Percentiles rank a stretch among this genome's conserved stretches.
Conservation (phyloP, 2,329 filamentous ascomycete species). For the Fonsecaea nubica region DNA sequence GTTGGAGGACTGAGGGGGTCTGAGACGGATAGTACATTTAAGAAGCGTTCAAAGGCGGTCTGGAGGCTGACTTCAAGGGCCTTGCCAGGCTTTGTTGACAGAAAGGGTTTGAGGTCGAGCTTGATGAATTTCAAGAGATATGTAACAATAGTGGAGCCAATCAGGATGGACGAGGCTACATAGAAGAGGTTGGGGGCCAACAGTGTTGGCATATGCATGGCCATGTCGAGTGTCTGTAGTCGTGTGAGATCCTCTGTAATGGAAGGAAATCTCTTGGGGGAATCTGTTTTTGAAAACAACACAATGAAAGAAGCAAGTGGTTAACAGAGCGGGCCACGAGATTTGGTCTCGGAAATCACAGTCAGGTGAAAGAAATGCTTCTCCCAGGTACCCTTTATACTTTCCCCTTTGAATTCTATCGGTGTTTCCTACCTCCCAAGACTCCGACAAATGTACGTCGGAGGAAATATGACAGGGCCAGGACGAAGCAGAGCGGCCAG, state of each 20-base stretch:
- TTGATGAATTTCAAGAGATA: slow-evolving; percentile 27
- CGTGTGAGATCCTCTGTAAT: not conserved
- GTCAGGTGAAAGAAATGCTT: not conserved
- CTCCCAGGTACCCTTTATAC: not conserved
- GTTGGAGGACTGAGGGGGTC: slow-evolving; percentile 24
- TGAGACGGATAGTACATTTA: slow-evolving; percentile 27
- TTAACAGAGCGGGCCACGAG: not conserved
- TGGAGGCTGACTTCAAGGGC: slow-evolving; percentile 2
- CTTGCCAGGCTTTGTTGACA: slow-evolving; percentile 27
- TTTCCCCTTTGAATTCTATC: not conserved
- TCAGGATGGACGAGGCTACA: slow-evolving; percentile 26
- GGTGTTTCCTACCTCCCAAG: not conserved
- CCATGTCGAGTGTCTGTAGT: slow-evolving; percentile 12
- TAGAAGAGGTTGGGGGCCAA: slow-evolving; percentile 24
- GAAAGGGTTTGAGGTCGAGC: slow-evolving; percentile 24
- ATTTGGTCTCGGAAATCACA: not conserved
- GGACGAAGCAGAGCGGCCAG: slow-evolving; percentile 6
- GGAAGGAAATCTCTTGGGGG: not conserved
- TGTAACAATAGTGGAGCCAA: slow-evolving; percentile 26
- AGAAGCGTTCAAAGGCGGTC: slow-evolving; percentile 17
- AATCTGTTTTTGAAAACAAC: not conserved
- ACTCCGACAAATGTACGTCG: slow-evolving; percentile 1
- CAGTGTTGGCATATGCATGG: slow-evolving; percentile 14
- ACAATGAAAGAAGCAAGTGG: not conserved
- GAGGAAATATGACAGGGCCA: not conserved